Evolutionary conservation across 2,329 filamentous ascomycete species (phyloP), one percentile per base, ranked within the genome.

Genomic region (Sporothrix pallida): DNA sequence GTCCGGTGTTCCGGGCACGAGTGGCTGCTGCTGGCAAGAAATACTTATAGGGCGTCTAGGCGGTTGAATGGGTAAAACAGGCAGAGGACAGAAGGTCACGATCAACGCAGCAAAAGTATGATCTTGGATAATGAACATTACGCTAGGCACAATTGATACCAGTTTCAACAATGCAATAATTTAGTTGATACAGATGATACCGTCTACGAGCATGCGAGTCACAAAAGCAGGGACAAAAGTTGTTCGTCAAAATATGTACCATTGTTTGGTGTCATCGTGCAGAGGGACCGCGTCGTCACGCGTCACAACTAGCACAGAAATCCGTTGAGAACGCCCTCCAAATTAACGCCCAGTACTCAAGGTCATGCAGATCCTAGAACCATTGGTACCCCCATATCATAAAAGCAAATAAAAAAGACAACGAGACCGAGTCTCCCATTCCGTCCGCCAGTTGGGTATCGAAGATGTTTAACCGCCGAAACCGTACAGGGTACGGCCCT

Each of bases 1-100:
- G 95, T 82, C 92, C 94, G 0, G 88, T 98, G 1, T 99, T 99
- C 81, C 88, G 93, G 77, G 86, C 89, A 73, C 89, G 93, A 79
- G 94, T 99, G 23, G 90, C 90, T 1, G 93, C 93, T 1, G 95
- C 95, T 0, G 96, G 94, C 77, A 94, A 93, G 84, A 99, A 98
- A 83, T 98, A 96, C 83, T 82, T 98, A 74, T 97, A 67, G 62
- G 62, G 26, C 62, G 20, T 26, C 42, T 12, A 75, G 62, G 42
- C 42, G 62, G 62, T 13, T 20, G 3, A 56, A 10, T 12, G 46
- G 3, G 1, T n/a, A 67, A 31, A n/a, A 23, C 31, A 1, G n/a
- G n/a, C 15, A 44, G 7, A 44, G 46, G 26, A 13, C 5, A 23
- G 1, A 31, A 48, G 17, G 15, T 46, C 20, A 62, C 15, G 56